Conservation (phyloP, 23 red algal genomes). For the Cyanidioschyzon merolae region DNA sequence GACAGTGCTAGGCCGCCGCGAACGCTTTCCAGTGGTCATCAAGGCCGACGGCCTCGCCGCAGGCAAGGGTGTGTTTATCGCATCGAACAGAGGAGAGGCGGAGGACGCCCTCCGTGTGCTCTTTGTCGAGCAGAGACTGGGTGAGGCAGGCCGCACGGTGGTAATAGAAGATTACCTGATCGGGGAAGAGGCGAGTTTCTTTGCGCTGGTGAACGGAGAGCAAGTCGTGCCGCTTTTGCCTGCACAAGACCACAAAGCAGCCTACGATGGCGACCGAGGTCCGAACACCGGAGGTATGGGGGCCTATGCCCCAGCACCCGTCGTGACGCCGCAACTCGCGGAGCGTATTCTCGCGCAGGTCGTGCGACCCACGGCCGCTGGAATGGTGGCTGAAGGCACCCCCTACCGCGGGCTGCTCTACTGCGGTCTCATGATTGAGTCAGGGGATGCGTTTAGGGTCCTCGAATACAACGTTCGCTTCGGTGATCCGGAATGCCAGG, state of each 20-base stretch:
- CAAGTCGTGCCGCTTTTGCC: constrained; percentile 63
- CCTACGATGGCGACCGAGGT: constrained; percentile 64
- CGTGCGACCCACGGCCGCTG: constrained; percentile 58
- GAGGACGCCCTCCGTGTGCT: constrained; percentile 45
- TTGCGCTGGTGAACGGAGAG: constrained; percentile 75
- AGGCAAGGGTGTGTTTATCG: constrained; percentile 87
- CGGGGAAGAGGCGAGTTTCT: constrained; percentile 85
- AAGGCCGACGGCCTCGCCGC: constrained; percentile 95
- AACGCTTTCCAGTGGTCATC: constrained; percentile 53
- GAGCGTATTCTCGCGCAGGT: constrained; percentile 49
- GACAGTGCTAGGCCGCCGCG: constrained; percentile 24
- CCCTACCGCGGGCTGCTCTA: constrained; percentile 71
- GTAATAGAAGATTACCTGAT: constrained; percentile 75
- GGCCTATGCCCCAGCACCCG: constrained; percentile 82
- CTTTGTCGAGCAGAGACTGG: constrained; percentile 45
- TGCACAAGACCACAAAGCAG: constrained; percentile 97
- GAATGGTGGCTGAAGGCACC: constrained; percentile 73
- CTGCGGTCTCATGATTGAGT: constrained; percentile 74
- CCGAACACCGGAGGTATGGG: constrained; percentile 98
- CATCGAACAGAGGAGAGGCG: constrained; percentile 39
- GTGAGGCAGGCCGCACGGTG: constrained; percentile 50
- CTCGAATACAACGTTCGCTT: constrained; percentile 95
- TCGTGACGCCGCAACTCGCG: constrained; percentile 37
- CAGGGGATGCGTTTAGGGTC: constrained; percentile 29
- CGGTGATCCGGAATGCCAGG: constrained; percentile 98